These are phyloP conservation scores for Aspergillus sp. DNA, from an alignment of 2,329 filamentous ascomycete species.

Conservation along the genomic window DNA sequence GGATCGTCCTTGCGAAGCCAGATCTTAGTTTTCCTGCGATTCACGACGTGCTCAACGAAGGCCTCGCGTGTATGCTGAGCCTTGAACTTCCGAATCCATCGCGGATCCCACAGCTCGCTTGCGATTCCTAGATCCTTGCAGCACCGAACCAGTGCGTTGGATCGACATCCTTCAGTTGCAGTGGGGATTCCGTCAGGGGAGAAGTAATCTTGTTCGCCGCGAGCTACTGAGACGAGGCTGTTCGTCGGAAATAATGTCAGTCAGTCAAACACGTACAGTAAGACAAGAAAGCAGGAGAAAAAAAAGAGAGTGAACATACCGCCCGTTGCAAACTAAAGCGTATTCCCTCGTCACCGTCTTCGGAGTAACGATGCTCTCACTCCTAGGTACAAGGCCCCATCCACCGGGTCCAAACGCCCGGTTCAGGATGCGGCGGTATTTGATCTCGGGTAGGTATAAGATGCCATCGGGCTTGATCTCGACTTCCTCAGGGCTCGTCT, in stretches of 20 bases:
- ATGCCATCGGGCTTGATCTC: constrained; percentile 98
- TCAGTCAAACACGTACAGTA: constrained; percentile 4
- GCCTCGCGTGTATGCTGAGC: constrained; percentile 71
- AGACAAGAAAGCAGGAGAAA: neutral
- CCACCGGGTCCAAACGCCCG: constrained; percentile 89
- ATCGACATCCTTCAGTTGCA: constrained; percentile 94
- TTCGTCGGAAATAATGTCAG: neutral
- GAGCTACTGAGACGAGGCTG: constrained; percentile 87
- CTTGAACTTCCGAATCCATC: constrained; percentile 83
- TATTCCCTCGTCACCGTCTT: constrained; percentile 86
- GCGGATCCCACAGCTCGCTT: constrained; percentile 93
- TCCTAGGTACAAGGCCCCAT: constrained; percentile 88
- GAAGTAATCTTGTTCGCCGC: constrained; percentile 95
- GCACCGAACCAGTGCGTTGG: constrained; percentile 95
- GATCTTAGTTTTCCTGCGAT: constrained; percentile 86
- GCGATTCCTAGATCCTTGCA: constrained; percentile 97
- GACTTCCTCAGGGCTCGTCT: constrained; percentile 71
- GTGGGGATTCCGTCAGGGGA: constrained; percentile 85
- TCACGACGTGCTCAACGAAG: constrained; percentile 84
- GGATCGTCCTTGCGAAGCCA: constrained; percentile 82
- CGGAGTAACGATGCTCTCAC: constrained; percentile 80
- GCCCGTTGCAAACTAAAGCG: constrained; percentile 80
- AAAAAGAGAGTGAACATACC: constrained; percentile 53
- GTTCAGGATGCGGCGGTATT: constrained; percentile 90
- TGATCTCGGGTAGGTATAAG: constrained; percentile 95